These are phyloP conservation scores for Cardiospermum halicacabum DNA, from an alignment of 345 rosid genomes.

Conservation along the genomic window DNA sequence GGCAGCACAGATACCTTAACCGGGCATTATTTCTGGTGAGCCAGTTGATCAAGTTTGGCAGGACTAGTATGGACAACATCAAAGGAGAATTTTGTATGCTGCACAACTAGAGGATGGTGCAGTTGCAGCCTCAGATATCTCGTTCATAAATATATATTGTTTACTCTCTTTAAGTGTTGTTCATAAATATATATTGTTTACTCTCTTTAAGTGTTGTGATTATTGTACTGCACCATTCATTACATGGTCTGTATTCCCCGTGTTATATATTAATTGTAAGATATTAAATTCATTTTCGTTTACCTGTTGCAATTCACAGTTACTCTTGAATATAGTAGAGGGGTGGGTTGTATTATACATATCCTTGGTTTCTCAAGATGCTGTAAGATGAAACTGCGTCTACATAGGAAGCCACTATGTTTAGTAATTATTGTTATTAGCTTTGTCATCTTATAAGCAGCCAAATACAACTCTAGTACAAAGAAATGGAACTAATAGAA, in stretches of 20 bases:
- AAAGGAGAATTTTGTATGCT: not conserved
- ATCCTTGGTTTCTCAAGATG: too few relatives aligned
- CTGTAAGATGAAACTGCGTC: not conserved
- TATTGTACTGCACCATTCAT: not conserved
- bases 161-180: not conserved
- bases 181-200: constrained; percentile 2
- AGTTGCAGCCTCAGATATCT: not conserved
- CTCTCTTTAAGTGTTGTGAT: not conserved
- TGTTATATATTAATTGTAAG: not conserved
- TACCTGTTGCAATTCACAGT: not conserved
- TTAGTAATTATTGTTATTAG: not conserved
- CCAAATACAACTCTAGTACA: too few relatives aligned
- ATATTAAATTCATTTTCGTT: not conserved
- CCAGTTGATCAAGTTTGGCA: too few relatives aligned
- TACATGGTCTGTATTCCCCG: not conserved
- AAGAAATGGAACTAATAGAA: not conserved
- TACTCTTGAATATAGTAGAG: not conserved
- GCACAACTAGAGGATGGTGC: constrained; percentile 3
- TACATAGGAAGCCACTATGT: not conserved
- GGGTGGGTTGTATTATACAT: too few relatives aligned
- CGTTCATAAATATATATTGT: not conserved
- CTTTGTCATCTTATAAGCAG: too few relatives aligned
- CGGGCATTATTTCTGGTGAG: too few relatives aligned
- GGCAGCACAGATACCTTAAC: too few relatives aligned
- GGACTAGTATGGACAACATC: not conserved